Evolutionary conservation across 2,329 filamentous ascomycete species (phyloP), one percentile per base, ranked within the genome.

Genomic region (Aspergillus pseudotamarii): DNA sequence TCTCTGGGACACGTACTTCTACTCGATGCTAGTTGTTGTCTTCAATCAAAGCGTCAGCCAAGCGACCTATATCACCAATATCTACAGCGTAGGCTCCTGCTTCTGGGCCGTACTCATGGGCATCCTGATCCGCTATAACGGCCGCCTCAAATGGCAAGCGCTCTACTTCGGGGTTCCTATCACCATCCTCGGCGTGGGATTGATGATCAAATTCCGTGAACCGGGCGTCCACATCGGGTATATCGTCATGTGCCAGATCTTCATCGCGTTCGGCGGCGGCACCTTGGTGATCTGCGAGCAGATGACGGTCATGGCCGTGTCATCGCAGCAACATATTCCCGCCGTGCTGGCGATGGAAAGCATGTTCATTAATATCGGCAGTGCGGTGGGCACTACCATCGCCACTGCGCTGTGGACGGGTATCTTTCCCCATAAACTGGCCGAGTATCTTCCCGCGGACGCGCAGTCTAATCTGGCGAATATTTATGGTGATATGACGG

Each of bases 161-260:
- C 73, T 85, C 4, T 84, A 75, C 71, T 84, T 85, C 60, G 85
- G 81, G 16, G 73, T 85, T 0, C 85, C 85, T 0, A 68, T 86
- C 6, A 81, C 80, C 62, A 78, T 85, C 14, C 77, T 87, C 0
- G 84, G 83, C 1, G 79, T 82, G 2, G 84, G 83, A 0, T 75
- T 87, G 10, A 85, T 87, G 83, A 84, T 87, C 65, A 74, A 84
- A 56, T 87, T 86, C 78, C 83, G 85, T 10, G 79, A 82, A 48
- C 78, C 83, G 6, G 76, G 82, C 36, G 75, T 80, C 10, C 74
- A 80, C 36, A 80, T 86, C 21, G 78, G 81, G 30, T 85, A 83
- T 72, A 72, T 87, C 11, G 74, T 86, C 63, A 83, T 86, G 80
- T 84, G 82, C 63, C 84, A 86, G 69, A 81, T 87, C 59, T 81